These are phyloP conservation scores for Mallotus repandus DNA, from an alignment of 441 rosid species.

Conservation along the genomic window DNA sequence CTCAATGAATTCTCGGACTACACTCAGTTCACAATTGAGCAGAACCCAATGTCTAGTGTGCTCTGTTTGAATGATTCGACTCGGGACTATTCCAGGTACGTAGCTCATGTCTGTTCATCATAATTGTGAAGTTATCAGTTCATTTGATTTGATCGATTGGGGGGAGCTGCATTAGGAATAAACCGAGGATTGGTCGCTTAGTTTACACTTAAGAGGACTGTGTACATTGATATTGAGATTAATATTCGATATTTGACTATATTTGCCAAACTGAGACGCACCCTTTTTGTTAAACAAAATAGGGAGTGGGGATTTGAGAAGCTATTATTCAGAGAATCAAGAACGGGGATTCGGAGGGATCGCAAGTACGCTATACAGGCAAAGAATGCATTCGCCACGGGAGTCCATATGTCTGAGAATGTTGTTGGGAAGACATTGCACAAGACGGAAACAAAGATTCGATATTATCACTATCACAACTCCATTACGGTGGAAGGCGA, in stretches of 20 bases:
- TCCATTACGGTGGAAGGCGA: slow-evolving; percentile 56
- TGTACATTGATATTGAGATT: too few species aligned
- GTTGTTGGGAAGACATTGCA: slow-evolving; percentile 62
- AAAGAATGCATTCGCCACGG: slow-evolving; percentile 70
- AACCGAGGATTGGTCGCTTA: too few species aligned
- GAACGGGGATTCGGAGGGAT: slow-evolving; percentile 62
- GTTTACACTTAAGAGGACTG: too few species aligned
- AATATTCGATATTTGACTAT: too few species aligned
- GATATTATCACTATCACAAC: slow-evolving; percentile 77
- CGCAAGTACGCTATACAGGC: slow-evolving; percentile 85
- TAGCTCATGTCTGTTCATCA: too few species aligned
- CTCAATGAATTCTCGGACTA: slow-evolving; percentile 47
- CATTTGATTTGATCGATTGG: too few species aligned
- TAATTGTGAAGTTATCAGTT: too few species aligned
- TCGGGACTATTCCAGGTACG: slow-evolving; percentile 55
- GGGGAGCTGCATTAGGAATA: too few species aligned
- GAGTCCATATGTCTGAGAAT: slow-evolving; percentile 91
- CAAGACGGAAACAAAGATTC: slow-evolving; percentile 68
- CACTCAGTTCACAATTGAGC: slow-evolving; percentile 87
- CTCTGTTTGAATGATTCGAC: slow-evolving; percentile 65
- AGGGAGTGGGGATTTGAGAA: slow-evolving; percentile 96
- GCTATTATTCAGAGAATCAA: slow-evolving; percentile 63
- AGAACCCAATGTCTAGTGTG: slow-evolving; percentile 70
- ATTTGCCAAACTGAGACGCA: too few species aligned
- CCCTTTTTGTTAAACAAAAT: neutral